These are phyloP conservation scores for Fusarium liriodendri DNA, from an alignment of 2,329 filamentous ascomycete genomes.

Conservation along the genomic window DNA sequence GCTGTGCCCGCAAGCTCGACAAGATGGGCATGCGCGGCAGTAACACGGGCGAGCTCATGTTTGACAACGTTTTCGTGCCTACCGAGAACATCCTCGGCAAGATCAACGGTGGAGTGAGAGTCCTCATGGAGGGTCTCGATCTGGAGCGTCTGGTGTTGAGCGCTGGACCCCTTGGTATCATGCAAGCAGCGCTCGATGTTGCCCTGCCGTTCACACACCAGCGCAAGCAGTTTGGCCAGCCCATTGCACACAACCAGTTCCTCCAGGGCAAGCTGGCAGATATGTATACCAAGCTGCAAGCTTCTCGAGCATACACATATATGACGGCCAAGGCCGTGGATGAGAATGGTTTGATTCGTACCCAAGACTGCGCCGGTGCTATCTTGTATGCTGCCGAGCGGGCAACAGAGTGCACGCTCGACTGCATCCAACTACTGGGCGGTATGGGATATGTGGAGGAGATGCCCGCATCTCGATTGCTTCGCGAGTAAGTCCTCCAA, in stretches of 20 bases:
- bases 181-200: slow-evolving; percentile 91
- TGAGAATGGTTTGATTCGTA: slow-evolving; percentile 77
- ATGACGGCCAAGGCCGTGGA: slow-evolving; percentile 83
- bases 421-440: slow-evolving; percentile 91
- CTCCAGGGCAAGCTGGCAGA: slow-evolving; percentile 94
- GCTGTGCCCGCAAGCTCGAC: slow-evolving; percentile 89
- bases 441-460: slow-evolving; percentile 98
- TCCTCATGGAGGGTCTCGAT: slow-evolving; percentile 96
- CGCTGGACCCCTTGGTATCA: slow-evolving; percentile 90
- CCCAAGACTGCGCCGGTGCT: slow-evolving; percentile 93
- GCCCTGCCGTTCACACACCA: slow-evolving; percentile 90
- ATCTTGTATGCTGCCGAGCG: slow-evolving; percentile 94
- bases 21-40: slow-evolving; percentile 98
- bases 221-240: slow-evolving; percentile 86
- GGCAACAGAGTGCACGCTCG: slow-evolving; percentile 86
- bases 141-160: slow-evolving; percentile 92
- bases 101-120: slow-evolving; percentile 84
- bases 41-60: slow-evolving; percentile 94
- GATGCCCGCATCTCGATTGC: slow-evolving; percentile 86
- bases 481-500: slow-evolving; percentile 71
- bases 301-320: slow-evolving; percentile 88
- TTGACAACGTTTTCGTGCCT: slow-evolving; percentile 92
- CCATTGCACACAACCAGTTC: slow-evolving; percentile 92
- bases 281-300: slow-evolving; percentile 96
- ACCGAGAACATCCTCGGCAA: slow-evolving; percentile 82